Evolutionary conservation across 306 rosid genomes (phyloP).

Genomic region (Spatholobus suberectus): DNA sequence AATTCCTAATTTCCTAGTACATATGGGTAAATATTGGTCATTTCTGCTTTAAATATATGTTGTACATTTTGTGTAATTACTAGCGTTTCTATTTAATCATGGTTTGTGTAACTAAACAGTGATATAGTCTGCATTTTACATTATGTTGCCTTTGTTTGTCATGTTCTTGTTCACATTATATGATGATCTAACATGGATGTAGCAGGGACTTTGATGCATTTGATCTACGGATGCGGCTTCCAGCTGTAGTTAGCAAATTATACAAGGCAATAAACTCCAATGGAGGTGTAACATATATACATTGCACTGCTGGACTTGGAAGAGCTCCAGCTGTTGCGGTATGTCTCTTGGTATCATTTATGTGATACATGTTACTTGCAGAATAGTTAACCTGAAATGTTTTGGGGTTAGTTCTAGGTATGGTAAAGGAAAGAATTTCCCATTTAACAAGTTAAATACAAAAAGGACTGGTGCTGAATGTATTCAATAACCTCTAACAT

Average conservation of each 20-base stretch:
- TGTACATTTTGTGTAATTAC: background rate
- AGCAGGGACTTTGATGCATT: conserved; percentile 90
- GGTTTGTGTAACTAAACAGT: conserved; percentile 7
- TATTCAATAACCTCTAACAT: conserved; percentile 17
- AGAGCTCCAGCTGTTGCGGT: conserved; percentile 96
- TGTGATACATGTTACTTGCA: conserved; percentile 3
- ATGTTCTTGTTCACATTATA: conserved; percentile 36
- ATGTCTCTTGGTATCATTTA: conserved; percentile 44
- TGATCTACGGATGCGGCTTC: conserved; percentile 82
- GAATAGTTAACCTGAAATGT: conserved; percentile 2
- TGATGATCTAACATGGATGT: conserved; percentile 43
- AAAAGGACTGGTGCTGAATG: conserved; percentile 1
- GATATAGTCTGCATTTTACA: conserved; percentile 16
- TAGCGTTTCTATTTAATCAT: conserved; percentile 25
- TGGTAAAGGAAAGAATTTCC: conserved; percentile 26
- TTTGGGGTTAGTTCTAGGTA: conserved; percentile 6
- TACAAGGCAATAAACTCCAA: conserved; percentile 72
- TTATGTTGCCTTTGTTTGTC: conserved; percentile 24
- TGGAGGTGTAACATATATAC: conserved; percentile 91
- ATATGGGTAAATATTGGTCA: conserved; percentile 4
- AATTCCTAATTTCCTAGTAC: conserved; percentile 10
- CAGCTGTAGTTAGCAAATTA: conserved; percentile 82
- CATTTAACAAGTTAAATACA: conserved; percentile 13
- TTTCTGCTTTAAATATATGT: conserved; percentile 6
- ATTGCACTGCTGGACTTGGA: conserved; percentile 99